phyloP scores from a whole-genome alignment of 1,139 yeast genomes.

The Hyphopichia khmerensis region DNA sequence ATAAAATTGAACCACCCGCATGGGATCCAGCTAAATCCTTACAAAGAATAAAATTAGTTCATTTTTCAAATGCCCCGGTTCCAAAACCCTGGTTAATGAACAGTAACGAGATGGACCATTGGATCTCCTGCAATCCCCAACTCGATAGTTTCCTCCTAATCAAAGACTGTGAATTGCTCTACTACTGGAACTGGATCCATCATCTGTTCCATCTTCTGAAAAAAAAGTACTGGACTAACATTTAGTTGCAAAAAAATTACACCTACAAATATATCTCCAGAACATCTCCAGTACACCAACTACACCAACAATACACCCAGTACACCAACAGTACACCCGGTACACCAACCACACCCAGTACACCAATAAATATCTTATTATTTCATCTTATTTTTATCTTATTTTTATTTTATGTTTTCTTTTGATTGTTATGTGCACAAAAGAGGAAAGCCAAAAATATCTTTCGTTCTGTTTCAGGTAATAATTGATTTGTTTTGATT shows the following conservation, averaged over 20 bases:
- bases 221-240: background rate
- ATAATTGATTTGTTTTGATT: background rate
- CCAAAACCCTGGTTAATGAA: conserved; percentile 44
- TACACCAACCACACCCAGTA: no score
- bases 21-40: conserved; percentile 28
- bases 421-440: no score
- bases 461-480: background rate
- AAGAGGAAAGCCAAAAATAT: background rate
- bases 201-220: conserved; percentile 9
- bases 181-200: conserved; percentile 30
- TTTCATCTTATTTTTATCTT: no score
- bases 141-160: conserved; percentile 5
- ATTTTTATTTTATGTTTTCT: no score
- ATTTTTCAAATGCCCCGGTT: conserved; percentile 46
- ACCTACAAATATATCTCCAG: no score
- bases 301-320: no score
- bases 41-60: conserved; percentile 27
- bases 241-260: background rate
- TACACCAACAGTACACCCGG: no score
- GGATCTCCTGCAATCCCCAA: background rate
- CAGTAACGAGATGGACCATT: background rate
- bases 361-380: no score
- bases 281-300: no score
- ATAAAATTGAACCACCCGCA: background rate
- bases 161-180: conserved; percentile 36